Base-by-base conservation (phyloP, 345 rosid genomes). In the Excoecaria agallocha region DNA sequence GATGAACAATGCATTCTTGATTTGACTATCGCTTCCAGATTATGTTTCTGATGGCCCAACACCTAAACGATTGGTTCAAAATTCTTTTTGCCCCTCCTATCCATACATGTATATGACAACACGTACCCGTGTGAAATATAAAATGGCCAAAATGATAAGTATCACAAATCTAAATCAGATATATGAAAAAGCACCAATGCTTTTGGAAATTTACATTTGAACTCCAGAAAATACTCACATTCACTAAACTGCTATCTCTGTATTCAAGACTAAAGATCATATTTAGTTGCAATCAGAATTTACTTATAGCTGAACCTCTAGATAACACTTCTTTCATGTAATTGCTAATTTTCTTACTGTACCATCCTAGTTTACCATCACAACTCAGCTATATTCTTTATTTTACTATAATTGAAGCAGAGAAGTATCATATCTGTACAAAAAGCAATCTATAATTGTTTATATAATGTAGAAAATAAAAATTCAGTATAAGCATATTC, bases 401-500 rank as follows among this genome's bases (percentile, higher is more conserved):
- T 17, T 20, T 19, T 7, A 19, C 56, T 25, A n/a, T n/a, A 25
- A 3, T 22, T 45, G 52, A 11, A 1, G 17, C 30, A 66, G 25
- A 49, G 11, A 49, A 15, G 56, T 35, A 41, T 22, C 19, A 49
- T 48, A 67, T 25, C 57, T 16, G 12, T 24, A 24, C 39, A 68
- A 68, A 49, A 25, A 66, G 25, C 56, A 49, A 68, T 68, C 52
- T n/a, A 45, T 22, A 20, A 7, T 68, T 19, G 19, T 41, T 64
- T 66, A 35, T 15, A 8, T 51, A 16, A 13, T 5, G 69, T 48
- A 5, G 52, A 72, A 1, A 72, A 37, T n/a, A 4, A 45, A 39
- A 46, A 5, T 20, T 50, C 8, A 65, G 39, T 13, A 38, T 56
- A n/a, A 78, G 70, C 59, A 75, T 35, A 51, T 62, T 52, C 87